Base-by-base conservation (phyloP, 108 stramenopile genomes). In the Skeletonema potamos region DNA sequence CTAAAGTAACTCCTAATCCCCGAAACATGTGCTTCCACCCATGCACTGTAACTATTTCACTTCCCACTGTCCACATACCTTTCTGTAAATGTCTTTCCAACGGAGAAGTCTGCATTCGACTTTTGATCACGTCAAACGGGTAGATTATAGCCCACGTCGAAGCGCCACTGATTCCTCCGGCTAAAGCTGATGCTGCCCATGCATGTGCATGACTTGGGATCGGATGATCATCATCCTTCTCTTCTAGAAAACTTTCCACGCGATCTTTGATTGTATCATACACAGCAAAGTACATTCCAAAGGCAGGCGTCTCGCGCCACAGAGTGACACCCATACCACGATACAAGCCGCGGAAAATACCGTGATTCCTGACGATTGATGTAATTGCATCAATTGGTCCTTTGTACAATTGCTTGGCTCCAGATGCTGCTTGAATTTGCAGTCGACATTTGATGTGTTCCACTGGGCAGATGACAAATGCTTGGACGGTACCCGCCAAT, bases 381-480 rank as follows among this genome's bases (percentile, higher is more conserved):
- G 64, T 22, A 13, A 68, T 57, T 2, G 84, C 84, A 60, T 89
- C 82, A 5, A 85, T 24, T 10, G 89, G 88, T 20, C 89, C 87
- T 58, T 59, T 76, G 71, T 84, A 88, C 11, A 76, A 5, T 65
- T 58, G 59, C 59, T 67, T 54, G 24, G 71, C 24, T 46, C 28
- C 17, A 26, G 62, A 2, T 3, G 72, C 63, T 36, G 62, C 61
- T 56, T 91, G 78, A 41, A 90, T 73, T 82, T 98, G 97, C 61
- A 98, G 70, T 61, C 95, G 85, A 74, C 93, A 92, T 69, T 98
- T 98, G 79, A 98, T 70, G 60, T 95, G 93, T 67, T 98, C 97
- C 76, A 89, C 91, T 2, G 95, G 95, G 54, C 86, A 84, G 55
- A 96, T 82, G 1, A 97, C 86, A 32, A 87, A 62, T 8, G 86